Conservation (phyloP, 2,329 filamentous ascomycete species). For the Colletotrichum camelliae region DNA sequence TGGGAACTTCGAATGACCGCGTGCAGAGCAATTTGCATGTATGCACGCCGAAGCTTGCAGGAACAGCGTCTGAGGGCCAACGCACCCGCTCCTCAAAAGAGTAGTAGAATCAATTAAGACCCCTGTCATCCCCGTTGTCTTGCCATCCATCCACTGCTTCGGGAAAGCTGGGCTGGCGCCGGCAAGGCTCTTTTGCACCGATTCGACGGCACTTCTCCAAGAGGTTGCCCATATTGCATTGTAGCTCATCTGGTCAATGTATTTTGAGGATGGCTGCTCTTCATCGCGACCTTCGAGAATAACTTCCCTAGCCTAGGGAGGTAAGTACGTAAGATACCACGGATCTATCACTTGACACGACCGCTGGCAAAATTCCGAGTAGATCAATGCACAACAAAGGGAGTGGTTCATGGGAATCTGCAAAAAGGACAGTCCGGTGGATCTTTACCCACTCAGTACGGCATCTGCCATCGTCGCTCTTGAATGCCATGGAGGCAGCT, state of each 20-base stretch:
- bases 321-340: background rate
- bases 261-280: background rate
- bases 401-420: background rate
- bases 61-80: background rate
- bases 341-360: background rate
- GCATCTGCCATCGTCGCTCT: no score
- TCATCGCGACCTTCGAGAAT: background rate
- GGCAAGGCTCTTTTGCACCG: background rate
- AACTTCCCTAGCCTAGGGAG: no score
- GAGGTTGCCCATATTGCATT: background rate
- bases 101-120: conserved; percentile 1
- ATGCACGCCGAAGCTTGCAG: background rate
- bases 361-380: background rate
- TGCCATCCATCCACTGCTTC: background rate
- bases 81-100: background rate
- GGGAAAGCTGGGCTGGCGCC: background rate
- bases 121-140: background rate
- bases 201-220: background rate
- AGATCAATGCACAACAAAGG: background rate
- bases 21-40: background rate
- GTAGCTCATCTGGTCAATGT: background rate
- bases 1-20: background rate
- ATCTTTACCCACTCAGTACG: background rate
- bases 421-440: background rate
- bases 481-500: background rate